phyloP scores from a whole-genome alignment of 2,329 filamentous ascomycete genomes.

The Stachybotrys chartarum region DNA sequence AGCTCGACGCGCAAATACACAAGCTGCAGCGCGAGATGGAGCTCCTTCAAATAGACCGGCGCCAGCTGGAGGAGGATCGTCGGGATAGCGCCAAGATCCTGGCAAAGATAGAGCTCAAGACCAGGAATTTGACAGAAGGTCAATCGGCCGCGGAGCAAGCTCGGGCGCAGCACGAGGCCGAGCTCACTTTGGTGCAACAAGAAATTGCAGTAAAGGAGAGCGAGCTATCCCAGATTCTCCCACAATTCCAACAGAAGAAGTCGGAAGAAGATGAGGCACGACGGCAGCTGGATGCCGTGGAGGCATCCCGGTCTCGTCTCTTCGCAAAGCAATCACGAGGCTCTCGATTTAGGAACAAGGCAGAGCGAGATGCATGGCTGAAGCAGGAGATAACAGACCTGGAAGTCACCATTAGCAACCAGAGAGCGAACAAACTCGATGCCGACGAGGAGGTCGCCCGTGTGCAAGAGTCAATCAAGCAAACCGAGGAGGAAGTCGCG shows the following conservation, averaged over 20 bases:
- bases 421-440: conserved; percentile 79
- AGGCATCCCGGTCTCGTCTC: conserved; percentile 68
- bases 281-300: conserved; percentile 66
- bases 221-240: conserved; percentile 68
- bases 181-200: conserved; percentile 63
- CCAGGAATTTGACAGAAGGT: conserved; percentile 76
- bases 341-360: conserved; percentile 80
- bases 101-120: conserved; percentile 79
- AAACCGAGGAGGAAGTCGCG: conserved; percentile 66
- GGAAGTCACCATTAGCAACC: conserved; percentile 65
- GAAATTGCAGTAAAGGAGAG: conserved; percentile 71
- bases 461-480: conserved; percentile 63
- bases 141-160: conserved; percentile 71
- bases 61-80: conserved; percentile 83
- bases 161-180: conserved; percentile 61
- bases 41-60: conserved; percentile 74
- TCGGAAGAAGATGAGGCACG: conserved; percentile 65
- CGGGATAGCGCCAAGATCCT: conserved; percentile 71
- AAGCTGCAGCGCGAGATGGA: conserved; percentile 77
- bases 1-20: conserved; percentile 72
- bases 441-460: conserved; percentile 74
- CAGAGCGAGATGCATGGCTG: conserved; percentile 79
- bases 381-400: conserved; percentile 74
- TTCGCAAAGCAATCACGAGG: conserved; percentile 90
- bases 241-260: conserved; percentile 68